Base-by-base conservation (phyloP, 2,329 filamentous ascomycete species). In the Lasiodiplodia sp. region DNA sequence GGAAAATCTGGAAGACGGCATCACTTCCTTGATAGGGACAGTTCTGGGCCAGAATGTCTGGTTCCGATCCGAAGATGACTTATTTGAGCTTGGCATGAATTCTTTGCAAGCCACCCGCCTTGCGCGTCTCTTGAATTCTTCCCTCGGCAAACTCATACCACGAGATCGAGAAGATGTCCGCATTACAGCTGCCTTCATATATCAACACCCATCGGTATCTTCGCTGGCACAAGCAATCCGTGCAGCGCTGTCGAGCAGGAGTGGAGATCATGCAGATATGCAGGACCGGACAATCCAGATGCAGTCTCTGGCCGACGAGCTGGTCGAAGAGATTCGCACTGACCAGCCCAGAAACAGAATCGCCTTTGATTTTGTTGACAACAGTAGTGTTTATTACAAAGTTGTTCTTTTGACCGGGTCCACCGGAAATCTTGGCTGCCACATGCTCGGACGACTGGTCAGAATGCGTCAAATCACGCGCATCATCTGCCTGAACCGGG, bases 31-130 rank as follows among this genome's bases (percentile, higher is more conserved):
- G 4, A 44, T 69, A 4, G 38, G 67, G 18, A 21, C 28, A 2
- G 25, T 18, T 2, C 8, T 62, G 44, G 10, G 67, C 69, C n/a
- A 52, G 65, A 67, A 53, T 64, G 60, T 70, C 47, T 21, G 65
- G 7, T 4, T 7, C 2, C 34, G 12, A 4, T 4, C 3, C 3
- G 38, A 70, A 10, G 68, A 65, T n/a, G 62, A 65, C 10, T n/a
- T 65, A 2, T 83, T 83, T 60, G 72, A 72, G 2, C 72, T 76
- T 1, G 81, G 82, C 0, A 73, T 83, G 47, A 80, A 83, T 69
- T 83, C 81, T 0, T 71, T 83, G 37, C 78, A 82, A 25, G 77
- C 83, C 3, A 71, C 6, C 49, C 76, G 23, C 6, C 37, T 62
- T 3, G 56, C 58, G 6, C 44, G 53, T 4, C 2, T 28, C n/a